Evolutionary conservation across 2,329 filamentous ascomycete species (phyloP), one percentile per base, ranked within the genome.

Genomic region (Sclerotiophoma versabilis): DNA sequence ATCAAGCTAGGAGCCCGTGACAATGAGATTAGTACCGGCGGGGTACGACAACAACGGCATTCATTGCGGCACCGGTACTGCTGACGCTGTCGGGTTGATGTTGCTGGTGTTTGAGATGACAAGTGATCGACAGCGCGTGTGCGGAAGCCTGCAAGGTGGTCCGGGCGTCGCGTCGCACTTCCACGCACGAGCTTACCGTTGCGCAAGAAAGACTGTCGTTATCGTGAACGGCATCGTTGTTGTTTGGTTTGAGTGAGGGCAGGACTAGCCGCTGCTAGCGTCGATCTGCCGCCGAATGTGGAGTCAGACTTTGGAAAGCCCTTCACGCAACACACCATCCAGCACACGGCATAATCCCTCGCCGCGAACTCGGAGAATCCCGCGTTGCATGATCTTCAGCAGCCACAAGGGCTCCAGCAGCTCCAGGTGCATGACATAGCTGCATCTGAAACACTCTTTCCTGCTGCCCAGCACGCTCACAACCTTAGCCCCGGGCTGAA

Each of bases 401-500:
- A 37, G 26, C 45, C 36, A 47, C 41, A 42, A 33, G 32, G 41
- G 22, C 17, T 36, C 37, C 44, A 44, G 50, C 25, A 38, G 25
- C 39, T 38, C 37, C 42, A 38, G 45, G 32, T 49, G 49, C 34
- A 49, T 57, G 34, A 41, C 42, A 54, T 51, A 47, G 25, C 30
- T 50, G 42, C 43, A 54, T 22, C 50, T 54, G 50, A 58, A 58
- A 47, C 50, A 23, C 43, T 53, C 34, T 39, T 47, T 51, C 37
- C 37, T 46, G 36, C 43, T 47, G 42, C 53, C 53, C 30, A 56
- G 36, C 53, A 33, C 37, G 41, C 47, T 56, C 53, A 49, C 53
- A 51, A 42, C 53, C 52, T 56, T 56, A 56, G 53, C 47, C 47
- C 42, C 53, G 47, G 47, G 43, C 42, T 26, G 53, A 33, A 43